Evolutionary conservation across 1,284 basidiomycete species (phyloP).

Genomic region (Grifola frondosa): DNA sequence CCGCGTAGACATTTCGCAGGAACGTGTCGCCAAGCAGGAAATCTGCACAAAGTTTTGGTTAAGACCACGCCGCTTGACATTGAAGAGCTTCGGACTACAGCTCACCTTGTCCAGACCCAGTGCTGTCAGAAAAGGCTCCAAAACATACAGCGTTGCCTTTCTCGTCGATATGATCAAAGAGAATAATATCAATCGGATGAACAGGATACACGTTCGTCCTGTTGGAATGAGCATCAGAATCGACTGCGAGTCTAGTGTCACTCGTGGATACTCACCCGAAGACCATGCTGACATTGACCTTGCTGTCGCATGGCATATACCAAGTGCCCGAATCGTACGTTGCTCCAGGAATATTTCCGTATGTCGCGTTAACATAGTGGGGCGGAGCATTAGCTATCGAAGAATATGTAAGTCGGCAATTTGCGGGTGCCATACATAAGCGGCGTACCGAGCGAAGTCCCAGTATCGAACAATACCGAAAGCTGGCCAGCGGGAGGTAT

Average conservation of each 20-base stretch:
- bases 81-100: no score
- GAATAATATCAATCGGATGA: slow-evolving; percentile 10
- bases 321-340: no score
- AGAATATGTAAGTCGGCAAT: no score
- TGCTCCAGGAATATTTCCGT: no score
- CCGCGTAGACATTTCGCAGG: slow-evolving; percentile 20
- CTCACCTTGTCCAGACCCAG: no score
- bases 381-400: no score
- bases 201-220: slow-evolving; percentile 13
- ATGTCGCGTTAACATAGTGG: no score
- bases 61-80: no score
- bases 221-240: background rate
- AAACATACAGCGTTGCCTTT: background rate
- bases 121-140: background rate
- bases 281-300: slow-evolving; percentile 13
- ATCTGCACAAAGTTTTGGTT: no score
- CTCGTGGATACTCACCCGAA: slow-evolving; percentile 9
- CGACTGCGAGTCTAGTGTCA: background rate
- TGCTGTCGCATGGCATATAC: slow-evolving; percentile 14
- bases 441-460: slow-evolving; percentile 6
- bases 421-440: background rate
- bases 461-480: slow-evolving; percentile 13
- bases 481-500: no score
- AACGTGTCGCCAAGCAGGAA: slow-evolving; percentile 20
- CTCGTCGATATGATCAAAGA: background rate